Conservation (phyloP, 495 filamentous ascomycete genomes). For the Bacidia gigantensis region DNA sequence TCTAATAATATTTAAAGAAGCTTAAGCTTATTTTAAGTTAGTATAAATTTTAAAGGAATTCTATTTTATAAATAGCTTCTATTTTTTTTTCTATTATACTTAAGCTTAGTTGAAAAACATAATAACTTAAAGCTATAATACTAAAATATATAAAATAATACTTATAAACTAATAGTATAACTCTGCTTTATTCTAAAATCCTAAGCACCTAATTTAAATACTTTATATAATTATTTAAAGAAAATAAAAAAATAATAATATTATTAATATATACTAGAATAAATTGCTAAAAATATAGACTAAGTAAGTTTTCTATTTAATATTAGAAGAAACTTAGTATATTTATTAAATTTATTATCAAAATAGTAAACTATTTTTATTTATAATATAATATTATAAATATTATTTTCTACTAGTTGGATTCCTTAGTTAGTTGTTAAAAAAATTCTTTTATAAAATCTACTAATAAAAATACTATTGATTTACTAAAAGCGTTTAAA, state of each 20-base stretch:
- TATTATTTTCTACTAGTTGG: neutral
- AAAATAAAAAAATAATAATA: neutral
- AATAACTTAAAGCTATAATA: neutral
- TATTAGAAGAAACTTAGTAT: neutral
- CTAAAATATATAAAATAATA: neutral
- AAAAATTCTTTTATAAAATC: neutral
- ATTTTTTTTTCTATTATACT: neutral
- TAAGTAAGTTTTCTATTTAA: neutral
- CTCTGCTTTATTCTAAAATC: neutral
- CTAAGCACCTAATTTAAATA: neutral
- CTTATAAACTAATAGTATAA: neutral
- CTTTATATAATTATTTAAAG: neutral
- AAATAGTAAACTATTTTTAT: neutral
- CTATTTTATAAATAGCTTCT: neutral
- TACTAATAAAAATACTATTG: neutral
- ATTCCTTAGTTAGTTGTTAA: neutral
- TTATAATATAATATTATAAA: neutral
- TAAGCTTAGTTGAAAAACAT: neutral
- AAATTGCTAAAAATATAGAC: neutral
- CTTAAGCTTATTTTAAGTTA: neutral
- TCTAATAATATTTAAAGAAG: neutral
- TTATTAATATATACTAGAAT: neutral
- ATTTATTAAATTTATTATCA: neutral
- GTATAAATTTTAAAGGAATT: neutral
- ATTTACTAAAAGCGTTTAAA: neutral